phyloP scores from a whole-genome alignment of 306 rosid genomes.

The Malus orientalis region DNA sequence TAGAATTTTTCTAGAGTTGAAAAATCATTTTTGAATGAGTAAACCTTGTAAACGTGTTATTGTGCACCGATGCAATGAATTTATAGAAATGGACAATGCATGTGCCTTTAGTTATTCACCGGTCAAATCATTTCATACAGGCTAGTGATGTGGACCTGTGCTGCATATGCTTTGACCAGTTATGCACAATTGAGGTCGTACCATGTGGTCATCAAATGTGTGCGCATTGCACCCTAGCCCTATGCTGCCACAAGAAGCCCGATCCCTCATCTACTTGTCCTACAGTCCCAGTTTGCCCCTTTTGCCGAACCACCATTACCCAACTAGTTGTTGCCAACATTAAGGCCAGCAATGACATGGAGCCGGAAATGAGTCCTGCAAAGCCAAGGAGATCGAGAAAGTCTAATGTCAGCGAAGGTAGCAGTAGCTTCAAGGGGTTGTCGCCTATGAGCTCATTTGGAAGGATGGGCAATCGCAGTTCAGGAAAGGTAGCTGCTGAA shows the following conservation, averaged over 20 bases:
- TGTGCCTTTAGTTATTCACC: slow-evolving; percentile 4
- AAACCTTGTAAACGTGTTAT: not conserved
- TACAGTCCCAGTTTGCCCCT: slow-evolving; percentile 65
- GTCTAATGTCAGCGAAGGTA: slow-evolving; percentile 81
- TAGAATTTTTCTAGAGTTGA: not conserved
- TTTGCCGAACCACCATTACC: slow-evolving; percentile 64
- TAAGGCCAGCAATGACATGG: slow-evolving; percentile 33
- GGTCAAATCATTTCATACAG: slow-evolving; percentile 31
- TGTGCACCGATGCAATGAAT: not conserved
- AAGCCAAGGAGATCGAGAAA: slow-evolving; percentile 68
- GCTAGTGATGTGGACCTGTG: slow-evolving; percentile 60
- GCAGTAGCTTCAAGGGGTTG: slow-evolving; percentile 84
- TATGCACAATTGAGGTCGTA: slow-evolving; percentile 72
- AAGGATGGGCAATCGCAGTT: slow-evolving; percentile 44
- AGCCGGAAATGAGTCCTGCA: slow-evolving; percentile 48
- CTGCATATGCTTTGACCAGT: slow-evolving; percentile 87
- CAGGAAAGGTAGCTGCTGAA: slow-evolving; percentile 50
- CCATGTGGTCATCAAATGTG: slow-evolving; percentile 97
- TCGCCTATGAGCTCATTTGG: slow-evolving; percentile 69
- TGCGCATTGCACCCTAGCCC: slow-evolving; percentile 74
- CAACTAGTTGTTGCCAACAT: slow-evolving; percentile 56
- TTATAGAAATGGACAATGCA: not conserved
- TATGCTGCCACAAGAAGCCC: slow-evolving; percentile 88
- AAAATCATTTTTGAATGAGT: not conserved
- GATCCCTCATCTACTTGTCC: slow-evolving; percentile 35